A percentile compares a stretch with the other conserved stretches of the same genome.
These are phyloP conservation scores for Termitomyces sp. DNA, from an alignment of 768 basidiomycete genomes.

Conservation along the genomic window DNA sequence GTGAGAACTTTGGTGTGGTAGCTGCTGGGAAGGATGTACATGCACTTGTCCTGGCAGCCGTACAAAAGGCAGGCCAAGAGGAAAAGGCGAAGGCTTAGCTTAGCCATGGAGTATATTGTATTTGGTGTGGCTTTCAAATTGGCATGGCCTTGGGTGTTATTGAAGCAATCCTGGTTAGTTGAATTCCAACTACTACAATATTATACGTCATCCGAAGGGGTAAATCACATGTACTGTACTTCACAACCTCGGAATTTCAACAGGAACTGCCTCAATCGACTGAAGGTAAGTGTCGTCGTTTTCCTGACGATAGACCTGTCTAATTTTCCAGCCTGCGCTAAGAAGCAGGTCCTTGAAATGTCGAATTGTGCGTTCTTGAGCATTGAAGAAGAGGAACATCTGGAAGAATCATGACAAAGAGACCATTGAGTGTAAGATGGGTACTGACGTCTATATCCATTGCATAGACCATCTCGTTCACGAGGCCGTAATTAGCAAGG, in stretches of 20 bases:
- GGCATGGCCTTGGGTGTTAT: not conserved
- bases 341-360: slow-evolving; percentile 28
- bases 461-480: slow-evolving; percentile 32
- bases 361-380: slow-evolving; percentile 34
- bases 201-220: too few species aligned
- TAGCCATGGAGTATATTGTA: not conserved
- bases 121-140: too few species aligned
- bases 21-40: slow-evolving; percentile 78
- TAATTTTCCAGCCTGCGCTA: slow-evolving; percentile 32
- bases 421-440: not conserved
- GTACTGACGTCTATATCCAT: slow-evolving; percentile 33
- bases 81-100: slow-evolving; percentile 28
- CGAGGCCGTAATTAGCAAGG: slow-evolving; percentile 36
- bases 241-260: not conserved
- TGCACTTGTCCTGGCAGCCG: slow-evolving; percentile 64
- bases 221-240: not conserved
- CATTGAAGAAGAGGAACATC: slow-evolving; percentile 39
- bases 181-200: not conserved
- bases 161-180: not conserved
- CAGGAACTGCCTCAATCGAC: not conserved
- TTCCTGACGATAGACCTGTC: not conserved
- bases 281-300: slow-evolving; percentile 1
- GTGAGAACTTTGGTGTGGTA: slow-evolving; percentile 84
- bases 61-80: slow-evolving; percentile 52
- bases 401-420: slow-evolving; percentile 9